Conservation (phyloP, 345 rosid genomes). For the Citrus trifoliata region DNA sequence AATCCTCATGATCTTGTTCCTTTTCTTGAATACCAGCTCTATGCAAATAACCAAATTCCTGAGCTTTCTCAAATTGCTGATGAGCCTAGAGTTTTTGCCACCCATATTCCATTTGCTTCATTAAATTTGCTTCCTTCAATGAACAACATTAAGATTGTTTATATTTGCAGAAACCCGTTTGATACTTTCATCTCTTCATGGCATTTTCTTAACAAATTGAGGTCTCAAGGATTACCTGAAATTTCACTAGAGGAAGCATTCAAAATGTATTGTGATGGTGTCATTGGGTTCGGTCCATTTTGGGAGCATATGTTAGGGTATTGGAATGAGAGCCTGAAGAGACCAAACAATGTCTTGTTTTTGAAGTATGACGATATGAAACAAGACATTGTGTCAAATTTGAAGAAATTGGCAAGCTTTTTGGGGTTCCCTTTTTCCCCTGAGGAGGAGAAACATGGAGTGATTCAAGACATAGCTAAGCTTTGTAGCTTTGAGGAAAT, state of each 20-base stretch:
- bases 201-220: conserved; percentile 33
- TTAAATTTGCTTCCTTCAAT: conserved; percentile 17
- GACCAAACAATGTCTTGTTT: conserved; percentile 43
- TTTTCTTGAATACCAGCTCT: conserved; percentile 50
- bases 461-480: conserved; percentile 32
- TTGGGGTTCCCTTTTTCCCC: conserved; percentile 38
- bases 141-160: conserved; percentile 31
- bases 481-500: conserved; percentile 47
- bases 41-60: conserved; percentile 34
- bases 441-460: conserved; percentile 38
- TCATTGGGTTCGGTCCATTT: conserved; percentile 46
- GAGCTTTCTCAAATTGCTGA: conserved; percentile 28
- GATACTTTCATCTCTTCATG: conserved; percentile 52
- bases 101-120: conserved; percentile 40
- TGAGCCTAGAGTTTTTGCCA: conserved; percentile 43
- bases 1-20: conserved; percentile 65
- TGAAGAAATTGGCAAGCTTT: conserved; percentile 41
- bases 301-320: conserved; percentile 56
- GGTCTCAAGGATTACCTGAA: conserved; percentile 13
- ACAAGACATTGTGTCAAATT: conserved; percentile 23
- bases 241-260: conserved; percentile 41
- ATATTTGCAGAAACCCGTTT: conserved; percentile 46
- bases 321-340: conserved; percentile 39
- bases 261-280: conserved; percentile 40
- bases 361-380: conserved; percentile 45